Percentiles rank a stretch among this genome's conserved stretches.
These are phyloP conservation scores for Trypanosoma theileri DNA, from an alignment of 208 protist species.

Conservation along the genomic window DNA sequence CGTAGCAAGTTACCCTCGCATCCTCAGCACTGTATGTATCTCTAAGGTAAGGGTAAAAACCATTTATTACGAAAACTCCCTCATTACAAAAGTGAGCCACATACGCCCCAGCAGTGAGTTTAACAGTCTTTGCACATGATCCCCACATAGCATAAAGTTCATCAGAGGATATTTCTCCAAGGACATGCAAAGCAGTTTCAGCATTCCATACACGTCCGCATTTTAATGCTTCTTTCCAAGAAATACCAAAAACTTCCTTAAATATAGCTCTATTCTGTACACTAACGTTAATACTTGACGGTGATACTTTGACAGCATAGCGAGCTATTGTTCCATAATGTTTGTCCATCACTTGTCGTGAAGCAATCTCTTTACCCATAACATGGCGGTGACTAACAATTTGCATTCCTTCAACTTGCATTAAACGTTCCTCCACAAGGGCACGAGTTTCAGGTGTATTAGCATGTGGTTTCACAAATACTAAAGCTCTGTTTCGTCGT, in stretches of 20 bases:
- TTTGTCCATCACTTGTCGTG: conserved; percentile 60
- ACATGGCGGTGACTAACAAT: conserved; percentile 49
- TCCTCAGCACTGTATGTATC: conserved; percentile 39
- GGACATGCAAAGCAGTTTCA: conserved; percentile 41
- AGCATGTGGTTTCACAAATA: conserved; percentile 81
- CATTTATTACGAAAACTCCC: conserved; percentile 71
- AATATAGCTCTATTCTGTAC: conserved; percentile 35
- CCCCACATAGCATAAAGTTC: conserved; percentile 48
- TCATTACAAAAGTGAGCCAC: conserved; percentile 29
- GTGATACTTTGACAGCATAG: conserved; percentile 49
- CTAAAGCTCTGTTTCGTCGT: conserved; percentile 46
- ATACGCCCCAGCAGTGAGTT: conserved; percentile 58
- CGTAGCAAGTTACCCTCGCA: conserved; percentile 54
- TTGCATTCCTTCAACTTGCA: conserved; percentile 33
- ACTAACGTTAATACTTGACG: conserved; percentile 27
- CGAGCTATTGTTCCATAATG: conserved; percentile 69
- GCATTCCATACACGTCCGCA: conserved; percentile 73
- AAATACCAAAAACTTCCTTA: conserved; percentile 38
- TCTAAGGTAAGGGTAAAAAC: conserved; percentile 69
- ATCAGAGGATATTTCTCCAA: conserved; percentile 36
- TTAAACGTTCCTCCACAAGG: conserved; percentile 34
- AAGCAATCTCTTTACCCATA: conserved; percentile 33
- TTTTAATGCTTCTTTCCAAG: conserved; percentile 54
- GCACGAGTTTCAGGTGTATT: conserved; percentile 32
- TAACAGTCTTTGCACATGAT: conserved; percentile 27